These are phyloP conservation scores for Penicillium concentricum DNA, from an alignment of 2,329 filamentous ascomycete genomes.

Conservation along the genomic window DNA sequence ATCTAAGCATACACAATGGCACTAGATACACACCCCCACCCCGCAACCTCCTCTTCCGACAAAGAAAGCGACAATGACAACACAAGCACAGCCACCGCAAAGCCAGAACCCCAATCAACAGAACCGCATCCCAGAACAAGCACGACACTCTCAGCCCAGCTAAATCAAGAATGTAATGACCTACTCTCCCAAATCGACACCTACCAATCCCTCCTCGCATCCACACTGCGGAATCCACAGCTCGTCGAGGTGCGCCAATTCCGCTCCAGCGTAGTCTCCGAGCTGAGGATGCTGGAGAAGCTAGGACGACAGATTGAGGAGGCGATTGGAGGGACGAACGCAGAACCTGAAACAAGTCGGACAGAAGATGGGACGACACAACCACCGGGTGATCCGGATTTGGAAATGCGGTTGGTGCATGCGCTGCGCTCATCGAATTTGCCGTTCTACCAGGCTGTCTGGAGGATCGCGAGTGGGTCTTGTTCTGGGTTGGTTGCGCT, in stretches of 20 bases:
- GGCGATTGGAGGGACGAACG: not conserved
- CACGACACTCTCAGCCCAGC: conserved; percentile 27
- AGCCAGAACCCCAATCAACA: not conserved
- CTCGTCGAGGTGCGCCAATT: conserved; percentile 53
- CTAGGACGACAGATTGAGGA: conserved; percentile 32
- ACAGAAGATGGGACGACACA: conserved; percentile 12
- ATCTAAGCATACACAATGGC: not conserved
- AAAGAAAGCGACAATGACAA: conserved; percentile 1
- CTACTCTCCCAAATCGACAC: conserved; percentile 48
- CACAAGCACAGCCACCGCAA: conserved; percentile 2
- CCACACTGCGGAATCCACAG: conserved; percentile 46
- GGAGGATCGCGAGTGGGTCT: conserved; percentile 58
- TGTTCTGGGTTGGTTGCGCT: conserved; percentile 59
- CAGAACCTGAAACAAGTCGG: conserved; percentile 3
- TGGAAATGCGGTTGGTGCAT: conserved; percentile 47
- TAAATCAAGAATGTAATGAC: conserved; percentile 39
- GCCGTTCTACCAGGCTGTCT: conserved; percentile 63
- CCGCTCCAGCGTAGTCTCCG: conserved; percentile 48
- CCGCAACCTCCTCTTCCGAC: not conserved
- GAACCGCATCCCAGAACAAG: conserved; percentile 10
- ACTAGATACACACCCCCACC: not conserved
- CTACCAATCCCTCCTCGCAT: conserved; percentile 43
- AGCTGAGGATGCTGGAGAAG: conserved; percentile 50
- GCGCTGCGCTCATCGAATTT: conserved; percentile 65
- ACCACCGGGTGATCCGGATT: conserved; percentile 16